Evolutionary conservation across 331 rosid genomes (phyloP).

Genomic region (Malus hybrid): DNA sequence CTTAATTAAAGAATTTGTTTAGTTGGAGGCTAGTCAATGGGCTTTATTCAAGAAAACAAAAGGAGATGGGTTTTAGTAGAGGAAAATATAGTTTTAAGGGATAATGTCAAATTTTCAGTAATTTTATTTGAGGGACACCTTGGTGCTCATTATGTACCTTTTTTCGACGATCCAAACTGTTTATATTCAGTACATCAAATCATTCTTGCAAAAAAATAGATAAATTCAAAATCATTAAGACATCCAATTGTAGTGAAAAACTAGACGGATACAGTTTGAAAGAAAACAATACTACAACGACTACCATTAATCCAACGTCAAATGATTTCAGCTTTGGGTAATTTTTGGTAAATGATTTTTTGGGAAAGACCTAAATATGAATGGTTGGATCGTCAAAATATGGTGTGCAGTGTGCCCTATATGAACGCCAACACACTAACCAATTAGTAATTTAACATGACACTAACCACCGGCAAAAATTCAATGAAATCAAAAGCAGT

Average conservation of each 20-base stretch:
- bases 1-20: no score
- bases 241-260: no score
- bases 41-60: no score
- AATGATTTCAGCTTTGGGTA: no score
- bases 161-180: no score
- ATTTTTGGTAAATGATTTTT: background rate
- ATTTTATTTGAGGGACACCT: background rate
- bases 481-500: background rate
- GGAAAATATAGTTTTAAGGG: no score
- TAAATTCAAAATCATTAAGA: no score
- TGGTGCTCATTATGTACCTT: background rate
- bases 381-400: background rate
- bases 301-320: background rate
- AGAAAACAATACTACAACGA: no score
- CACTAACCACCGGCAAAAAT: background rate
- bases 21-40: no score
- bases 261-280: no score
- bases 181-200: background rate
- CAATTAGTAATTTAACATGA: background rate
- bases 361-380: background rate
- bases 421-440: background rate
- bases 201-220: background rate
- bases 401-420: background rate
- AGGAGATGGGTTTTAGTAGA: no score
- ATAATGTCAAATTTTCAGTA: no score